Conservation (phyloP, 352 stramenopile genomes). For the Globisporangium heterothallicum region DNA sequence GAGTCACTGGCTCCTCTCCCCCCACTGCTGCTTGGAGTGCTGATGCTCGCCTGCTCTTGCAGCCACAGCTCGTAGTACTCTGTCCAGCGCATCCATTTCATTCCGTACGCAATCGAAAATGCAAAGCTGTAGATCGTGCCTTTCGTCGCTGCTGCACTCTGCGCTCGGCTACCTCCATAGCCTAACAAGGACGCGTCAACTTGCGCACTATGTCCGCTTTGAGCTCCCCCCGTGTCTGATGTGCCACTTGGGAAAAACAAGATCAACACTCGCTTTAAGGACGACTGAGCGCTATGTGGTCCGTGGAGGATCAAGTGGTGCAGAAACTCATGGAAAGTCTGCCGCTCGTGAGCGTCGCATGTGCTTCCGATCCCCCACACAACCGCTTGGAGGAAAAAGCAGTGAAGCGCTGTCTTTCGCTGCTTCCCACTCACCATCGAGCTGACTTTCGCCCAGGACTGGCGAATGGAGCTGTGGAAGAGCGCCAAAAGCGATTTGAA, state of each 20-base stretch:
- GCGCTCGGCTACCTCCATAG: not conserved
- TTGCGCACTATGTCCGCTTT: not conserved
- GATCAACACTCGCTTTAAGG: slow-evolving; percentile 44
- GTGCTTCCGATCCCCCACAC: slow-evolving; percentile 71
- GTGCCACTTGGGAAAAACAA: slow-evolving; percentile 49
- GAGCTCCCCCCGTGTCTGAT: slow-evolving; percentile 10
- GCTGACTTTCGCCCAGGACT: slow-evolving; percentile 54
- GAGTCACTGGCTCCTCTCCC: not conserved
- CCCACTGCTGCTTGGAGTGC: not conserved
- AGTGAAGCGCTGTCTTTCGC: slow-evolving; percentile 47
- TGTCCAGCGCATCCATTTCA: slow-evolving; percentile 68
- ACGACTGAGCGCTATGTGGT: slow-evolving; percentile 36
- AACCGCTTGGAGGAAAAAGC: slow-evolving; percentile 62
- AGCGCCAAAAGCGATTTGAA: slow-evolving; percentile 31
- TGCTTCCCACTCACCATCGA: slow-evolving; percentile 60
- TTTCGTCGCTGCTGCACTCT: slow-evolving; percentile 8
- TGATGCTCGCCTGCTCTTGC: slow-evolving; percentile 18
- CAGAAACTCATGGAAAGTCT: slow-evolving; percentile 64
- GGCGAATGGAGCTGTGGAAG: slow-evolving; percentile 41
- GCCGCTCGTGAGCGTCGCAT: slow-evolving; percentile 29
- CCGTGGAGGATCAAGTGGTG: slow-evolving; percentile 49
- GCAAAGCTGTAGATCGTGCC: slow-evolving; percentile 62
- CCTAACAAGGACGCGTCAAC: not conserved
- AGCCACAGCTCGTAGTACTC: slow-evolving; percentile 61
- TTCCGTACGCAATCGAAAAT: slow-evolving; percentile 62